Percentiles rank a stretch among this genome's conserved stretches.
Evolutionary conservation across 2,329 filamentous ascomycete genomes (phyloP).

Genomic region (Lasiodiplodia gonubiensis): DNA sequence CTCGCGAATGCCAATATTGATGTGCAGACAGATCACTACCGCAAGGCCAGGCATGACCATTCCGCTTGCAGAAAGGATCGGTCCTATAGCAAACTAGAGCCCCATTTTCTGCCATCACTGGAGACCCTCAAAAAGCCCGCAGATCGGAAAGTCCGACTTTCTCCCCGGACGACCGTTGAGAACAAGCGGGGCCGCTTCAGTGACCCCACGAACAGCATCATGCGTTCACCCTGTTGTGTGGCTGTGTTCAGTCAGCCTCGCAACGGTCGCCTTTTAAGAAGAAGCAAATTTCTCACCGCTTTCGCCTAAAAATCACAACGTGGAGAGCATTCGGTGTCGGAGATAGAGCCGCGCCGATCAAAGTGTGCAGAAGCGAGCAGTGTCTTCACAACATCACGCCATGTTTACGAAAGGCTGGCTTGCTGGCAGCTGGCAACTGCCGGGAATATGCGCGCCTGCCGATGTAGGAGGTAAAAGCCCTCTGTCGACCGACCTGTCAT

Average conservation of each 20-base stretch:
- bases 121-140: not conserved
- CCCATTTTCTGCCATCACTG: not conserved
- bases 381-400: not conserved
- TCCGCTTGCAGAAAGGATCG: not conserved
- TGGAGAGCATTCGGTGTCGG: not conserved
- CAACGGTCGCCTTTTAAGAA: not conserved
- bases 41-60: no score
- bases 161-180: not conserved
- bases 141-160: not conserved
- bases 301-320: not conserved
- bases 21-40: no score
- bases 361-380: not conserved
- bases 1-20: no score
- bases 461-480: not conserved
- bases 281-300: not conserved
- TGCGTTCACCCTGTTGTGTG: not conserved
- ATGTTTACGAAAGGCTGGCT: not conserved
- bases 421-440: not conserved
- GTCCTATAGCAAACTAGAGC: not conserved
- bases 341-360: not conserved
- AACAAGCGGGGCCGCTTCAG: not conserved
- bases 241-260: not conserved
- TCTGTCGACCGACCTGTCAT: not conserved
- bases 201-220: not conserved
- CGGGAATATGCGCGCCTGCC: not conserved